Evolutionary conservation across 345 rosid genomes (phyloP).

Genomic region (Angophora floribunda): DNA sequence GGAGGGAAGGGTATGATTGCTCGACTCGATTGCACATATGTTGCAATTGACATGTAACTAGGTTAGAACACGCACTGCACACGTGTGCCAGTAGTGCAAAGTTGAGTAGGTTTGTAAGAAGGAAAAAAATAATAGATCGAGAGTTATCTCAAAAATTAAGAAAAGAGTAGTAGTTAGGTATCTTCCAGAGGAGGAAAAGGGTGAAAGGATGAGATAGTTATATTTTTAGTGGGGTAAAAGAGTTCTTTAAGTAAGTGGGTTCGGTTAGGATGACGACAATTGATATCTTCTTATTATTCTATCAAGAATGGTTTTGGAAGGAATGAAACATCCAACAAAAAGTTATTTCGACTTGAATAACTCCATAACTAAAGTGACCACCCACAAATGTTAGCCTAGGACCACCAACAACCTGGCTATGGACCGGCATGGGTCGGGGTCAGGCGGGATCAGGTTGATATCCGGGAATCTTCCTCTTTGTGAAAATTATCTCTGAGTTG

Average conservation of each 20-base stretch:
- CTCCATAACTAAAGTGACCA: neutral
- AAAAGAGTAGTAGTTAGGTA: neutral
- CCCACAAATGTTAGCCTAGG: neutral
- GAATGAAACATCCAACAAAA: neutral
- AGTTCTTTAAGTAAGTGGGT: neutral
- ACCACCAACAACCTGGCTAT: neutral
- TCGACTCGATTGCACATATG: neutral
- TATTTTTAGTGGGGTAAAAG: neutral
- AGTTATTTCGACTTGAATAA: neutral
- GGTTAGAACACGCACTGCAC: neutral
- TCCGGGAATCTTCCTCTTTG: neutral
- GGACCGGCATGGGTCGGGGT: neutral
- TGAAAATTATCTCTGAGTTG: neutral
- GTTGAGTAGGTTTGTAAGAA: neutral
- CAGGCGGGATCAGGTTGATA: neutral
- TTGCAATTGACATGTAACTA: neutral
- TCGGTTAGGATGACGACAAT: neutral
- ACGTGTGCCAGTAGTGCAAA: neutral
- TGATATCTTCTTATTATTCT: neutral
- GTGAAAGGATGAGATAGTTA: neutral
- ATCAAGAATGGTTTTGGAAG: neutral
- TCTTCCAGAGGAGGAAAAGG: neutral
- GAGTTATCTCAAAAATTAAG: fast-evolving
- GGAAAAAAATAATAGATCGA: neutral
- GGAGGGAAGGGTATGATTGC: neutral